A percentile compares a stretch with the other conserved stretches of the same genome.
Conservation (phyloP, 2,329 filamentous ascomycete genomes). For the Venturia nashicola region DNA sequence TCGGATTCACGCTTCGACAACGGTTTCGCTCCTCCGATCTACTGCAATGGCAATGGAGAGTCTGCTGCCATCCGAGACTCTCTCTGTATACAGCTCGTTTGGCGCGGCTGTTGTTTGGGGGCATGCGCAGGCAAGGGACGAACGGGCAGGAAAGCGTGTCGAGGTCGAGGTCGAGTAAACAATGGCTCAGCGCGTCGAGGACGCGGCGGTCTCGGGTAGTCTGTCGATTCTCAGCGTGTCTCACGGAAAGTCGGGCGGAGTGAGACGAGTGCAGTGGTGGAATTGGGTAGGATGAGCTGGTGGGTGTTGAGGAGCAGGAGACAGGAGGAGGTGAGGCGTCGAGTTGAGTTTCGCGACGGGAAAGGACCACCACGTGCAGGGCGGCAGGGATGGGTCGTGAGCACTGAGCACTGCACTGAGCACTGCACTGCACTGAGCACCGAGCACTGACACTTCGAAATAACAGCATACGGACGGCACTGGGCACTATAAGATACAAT, state of each 20-base stretch:
- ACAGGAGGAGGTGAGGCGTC: neutral
- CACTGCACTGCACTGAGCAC: neutral
- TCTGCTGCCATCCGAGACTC: slow-evolving; percentile 1
- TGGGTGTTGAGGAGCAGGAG: neutral
- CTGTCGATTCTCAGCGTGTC: neutral
- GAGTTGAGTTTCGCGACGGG: neutral
- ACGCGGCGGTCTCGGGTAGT: neutral
- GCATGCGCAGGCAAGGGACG: neutral
- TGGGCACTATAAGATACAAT: neutral
- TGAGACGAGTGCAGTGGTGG: neutral
- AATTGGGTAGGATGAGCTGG: neutral
- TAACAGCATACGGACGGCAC: neutral
- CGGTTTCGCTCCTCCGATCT: neutral
- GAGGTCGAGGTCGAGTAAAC: neutral
- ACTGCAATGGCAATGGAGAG: neutral
- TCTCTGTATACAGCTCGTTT: neutral
- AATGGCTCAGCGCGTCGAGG: neutral
- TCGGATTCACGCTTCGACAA: neutral
- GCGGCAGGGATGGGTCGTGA: neutral
- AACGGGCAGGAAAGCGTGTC: neutral
- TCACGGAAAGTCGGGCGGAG: neutral
- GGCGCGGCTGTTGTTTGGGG: neutral
- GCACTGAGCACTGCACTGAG: neutral
- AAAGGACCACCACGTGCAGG: neutral
- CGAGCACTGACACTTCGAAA: neutral